Percentiles rank a stretch among this genome's conserved stretches.
Conservation (phyloP, 2,329 filamentous ascomycete species). For the Fusarium longipes region DNA sequence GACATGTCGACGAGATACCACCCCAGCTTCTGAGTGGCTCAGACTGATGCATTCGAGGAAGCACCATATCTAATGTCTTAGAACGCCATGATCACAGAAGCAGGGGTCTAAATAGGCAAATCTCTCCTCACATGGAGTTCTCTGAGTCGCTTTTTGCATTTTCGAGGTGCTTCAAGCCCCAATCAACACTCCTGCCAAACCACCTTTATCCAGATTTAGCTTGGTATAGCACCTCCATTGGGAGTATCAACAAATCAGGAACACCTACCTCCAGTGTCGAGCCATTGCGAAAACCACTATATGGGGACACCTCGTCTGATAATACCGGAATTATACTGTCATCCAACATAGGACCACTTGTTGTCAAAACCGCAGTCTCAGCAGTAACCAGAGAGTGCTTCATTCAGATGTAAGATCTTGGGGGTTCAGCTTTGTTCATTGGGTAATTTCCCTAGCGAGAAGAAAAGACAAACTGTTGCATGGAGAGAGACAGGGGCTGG, state of each 20-base stretch:
- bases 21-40: slow-evolving; percentile 17
- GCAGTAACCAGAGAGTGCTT: slow-evolving; percentile 17
- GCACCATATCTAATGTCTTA: slow-evolving; percentile 32
- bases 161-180: neutral
- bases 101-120: slow-evolving; percentile 16
- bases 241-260: neutral
- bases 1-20: slow-evolving; percentile 14
- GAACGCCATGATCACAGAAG: slow-evolving; percentile 23
- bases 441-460: slow-evolving; percentile 29
- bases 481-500: slow-evolving; percentile 24
- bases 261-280: slow-evolving; percentile 7
- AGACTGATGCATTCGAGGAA: slow-evolving; percentile 18
- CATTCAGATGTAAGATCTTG: slow-evolving; percentile 2
- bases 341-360: slow-evolving; percentile 1
- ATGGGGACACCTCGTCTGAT: neutral
- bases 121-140: slow-evolving; percentile 3
- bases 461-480: slow-evolving; percentile 17
- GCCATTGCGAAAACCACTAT: slow-evolving; percentile 1
- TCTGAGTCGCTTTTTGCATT: slow-evolving; percentile 15
- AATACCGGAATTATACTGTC: neutral
- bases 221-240: neutral
- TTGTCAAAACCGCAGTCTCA: slow-evolving; percentile 5
- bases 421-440: slow-evolving; percentile 19
- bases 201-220: neutral
- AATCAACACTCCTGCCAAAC: neutral